Evolutionary conservation across 1,284 basidiomycete species (phyloP).

Genomic region (Malassezia cuniculi): DNA sequence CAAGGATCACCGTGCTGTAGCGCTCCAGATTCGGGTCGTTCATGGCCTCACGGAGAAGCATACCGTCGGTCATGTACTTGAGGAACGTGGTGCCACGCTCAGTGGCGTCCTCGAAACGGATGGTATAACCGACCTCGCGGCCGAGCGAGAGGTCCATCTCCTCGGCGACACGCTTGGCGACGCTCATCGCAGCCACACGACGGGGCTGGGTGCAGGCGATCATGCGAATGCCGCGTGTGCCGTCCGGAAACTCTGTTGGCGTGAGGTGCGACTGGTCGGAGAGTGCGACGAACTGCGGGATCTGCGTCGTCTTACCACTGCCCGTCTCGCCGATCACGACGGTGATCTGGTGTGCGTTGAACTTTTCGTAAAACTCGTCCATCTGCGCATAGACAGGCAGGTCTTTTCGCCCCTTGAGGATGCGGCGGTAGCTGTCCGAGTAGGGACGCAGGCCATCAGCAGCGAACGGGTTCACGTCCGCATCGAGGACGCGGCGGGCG

Average conservation of each 20-base stretch:
- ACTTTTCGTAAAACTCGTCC: constrained; percentile 79
- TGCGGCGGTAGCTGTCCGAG: constrained; percentile 69
- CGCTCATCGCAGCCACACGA: constrained; percentile 92
- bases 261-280: constrained; percentile 70
- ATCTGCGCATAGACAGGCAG: constrained; percentile 86
- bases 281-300: constrained; percentile 90
- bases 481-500: constrained; percentile 62
- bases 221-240: constrained; percentile 59
- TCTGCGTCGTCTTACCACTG: constrained; percentile 97
- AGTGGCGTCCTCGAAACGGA: constrained; percentile 97
- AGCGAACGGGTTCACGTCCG: constrained; percentile 70
- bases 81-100: constrained; percentile 30
- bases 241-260: constrained; percentile 29
- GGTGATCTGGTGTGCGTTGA: constrained; percentile 72
- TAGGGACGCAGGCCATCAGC: constrained; percentile 52
- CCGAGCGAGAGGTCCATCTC: constrained; percentile 94
- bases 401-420: constrained; percentile 69
- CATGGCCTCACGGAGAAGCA: constrained; percentile 88
- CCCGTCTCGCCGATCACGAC: constrained; percentile 97
- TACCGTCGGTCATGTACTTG: constrained; percentile 94
- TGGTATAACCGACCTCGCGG: constrained; percentile 91
- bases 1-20: constrained; percentile 94
- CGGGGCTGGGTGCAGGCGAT: constrained; percentile 95
- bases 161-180: constrained; percentile 94
- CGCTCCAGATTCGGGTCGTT: constrained; percentile 76